phyloP scores from a whole-genome alignment of 805 yeast genomes.

The Wickerhamomyces queroliae region DNA sequence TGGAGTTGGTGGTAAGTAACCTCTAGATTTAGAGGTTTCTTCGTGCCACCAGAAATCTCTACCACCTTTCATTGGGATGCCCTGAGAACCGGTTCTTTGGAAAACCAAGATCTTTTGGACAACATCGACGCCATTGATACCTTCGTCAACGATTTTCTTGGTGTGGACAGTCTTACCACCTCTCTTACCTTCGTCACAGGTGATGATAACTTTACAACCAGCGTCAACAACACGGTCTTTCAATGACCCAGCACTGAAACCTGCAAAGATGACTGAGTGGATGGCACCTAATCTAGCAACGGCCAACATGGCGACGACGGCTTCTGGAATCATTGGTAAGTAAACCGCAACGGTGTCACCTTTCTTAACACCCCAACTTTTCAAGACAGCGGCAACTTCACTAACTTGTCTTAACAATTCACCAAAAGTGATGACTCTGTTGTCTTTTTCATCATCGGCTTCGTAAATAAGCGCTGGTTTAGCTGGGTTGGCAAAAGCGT shows the following conservation, averaged over 20 bases:
- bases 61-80: slow-evolving; percentile 65
- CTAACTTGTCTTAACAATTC: slow-evolving; percentile 82
- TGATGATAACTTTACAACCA: slow-evolving; percentile 76
- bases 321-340: slow-evolving; percentile 97
- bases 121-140: slow-evolving; percentile 62
- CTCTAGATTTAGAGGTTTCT: slow-evolving; percentile 72
- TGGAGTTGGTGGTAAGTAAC: slow-evolving; percentile 82
- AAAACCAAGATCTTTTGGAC: slow-evolving; percentile 83
- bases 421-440: slow-evolving; percentile 72
- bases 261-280: slow-evolving; percentile 96
- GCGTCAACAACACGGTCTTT: slow-evolving; percentile 90
- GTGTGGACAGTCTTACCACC: slow-evolving; percentile 93
- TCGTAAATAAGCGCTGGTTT: slow-evolving; percentile 85
- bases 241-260: slow-evolving; percentile 90
- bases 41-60: slow-evolving; percentile 98
- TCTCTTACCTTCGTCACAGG: slow-evolving; percentile 93
- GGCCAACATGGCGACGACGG: slow-evolving; percentile 90
- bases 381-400: slow-evolving; percentile 78
- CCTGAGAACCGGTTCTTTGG: slow-evolving; percentile 77
- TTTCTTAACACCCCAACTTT: slow-evolving; percentile 79
- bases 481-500: slow-evolving; percentile 82
- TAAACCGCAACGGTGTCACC: slow-evolving; percentile 97
- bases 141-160: slow-evolving; percentile 94
- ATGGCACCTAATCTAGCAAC: slow-evolving; percentile 91
- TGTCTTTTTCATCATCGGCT: slow-evolving; percentile 83